Percentiles rank a stretch among this genome's conserved stretches.
Conservation (phyloP, 768 basidiomycete genomes). For the Hortiboletus campestris region DNA sequence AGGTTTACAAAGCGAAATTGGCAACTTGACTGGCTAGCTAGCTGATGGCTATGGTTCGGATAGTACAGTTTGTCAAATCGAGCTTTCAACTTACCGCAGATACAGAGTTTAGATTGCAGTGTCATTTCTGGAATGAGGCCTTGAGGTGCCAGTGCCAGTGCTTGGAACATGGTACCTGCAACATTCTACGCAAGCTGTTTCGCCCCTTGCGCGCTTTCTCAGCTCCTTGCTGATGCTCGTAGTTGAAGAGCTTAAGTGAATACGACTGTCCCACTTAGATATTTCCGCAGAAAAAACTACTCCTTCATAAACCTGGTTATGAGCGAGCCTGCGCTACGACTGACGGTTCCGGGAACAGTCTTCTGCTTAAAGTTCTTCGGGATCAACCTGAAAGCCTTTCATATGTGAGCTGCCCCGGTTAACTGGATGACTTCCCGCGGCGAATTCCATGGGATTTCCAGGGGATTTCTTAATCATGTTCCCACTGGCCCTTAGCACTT, state of each 20-base stretch:
- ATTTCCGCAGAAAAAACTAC: constrained; percentile 1
- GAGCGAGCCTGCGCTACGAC: too few species aligned
- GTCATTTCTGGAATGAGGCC: neutral
- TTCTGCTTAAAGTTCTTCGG: too few species aligned
- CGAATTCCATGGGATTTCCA: too few species aligned
- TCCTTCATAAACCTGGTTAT: neutral
- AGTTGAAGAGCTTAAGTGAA: neutral
- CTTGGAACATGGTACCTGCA: constrained; percentile 19
- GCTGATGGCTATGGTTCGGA: neutral
- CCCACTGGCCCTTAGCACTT: too few species aligned
- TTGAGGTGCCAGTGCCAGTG: neutral
- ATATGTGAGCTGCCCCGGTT: too few species aligned
- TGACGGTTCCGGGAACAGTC: too few species aligned
- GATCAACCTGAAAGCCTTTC: too few species aligned
- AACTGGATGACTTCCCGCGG: too few species aligned
- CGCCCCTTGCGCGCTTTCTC: constrained; percentile 23
- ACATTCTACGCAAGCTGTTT: constrained; percentile 34
- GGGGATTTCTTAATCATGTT: too few species aligned
- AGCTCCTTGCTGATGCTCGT: constrained; percentile 20
- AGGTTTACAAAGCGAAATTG: constrained; percentile 15
- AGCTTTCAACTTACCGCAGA: constrained; percentile 23
- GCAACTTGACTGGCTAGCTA: neutral
- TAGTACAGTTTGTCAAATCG: constrained; percentile 25
- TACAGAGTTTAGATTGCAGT: neutral
- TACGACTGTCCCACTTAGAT: neutral